Evolutionary conservation across 2,329 filamentous ascomycete genomes (phyloP), one percentile per base, ranked within the genome.

Genomic region (Colletotrichum sp.): DNA sequence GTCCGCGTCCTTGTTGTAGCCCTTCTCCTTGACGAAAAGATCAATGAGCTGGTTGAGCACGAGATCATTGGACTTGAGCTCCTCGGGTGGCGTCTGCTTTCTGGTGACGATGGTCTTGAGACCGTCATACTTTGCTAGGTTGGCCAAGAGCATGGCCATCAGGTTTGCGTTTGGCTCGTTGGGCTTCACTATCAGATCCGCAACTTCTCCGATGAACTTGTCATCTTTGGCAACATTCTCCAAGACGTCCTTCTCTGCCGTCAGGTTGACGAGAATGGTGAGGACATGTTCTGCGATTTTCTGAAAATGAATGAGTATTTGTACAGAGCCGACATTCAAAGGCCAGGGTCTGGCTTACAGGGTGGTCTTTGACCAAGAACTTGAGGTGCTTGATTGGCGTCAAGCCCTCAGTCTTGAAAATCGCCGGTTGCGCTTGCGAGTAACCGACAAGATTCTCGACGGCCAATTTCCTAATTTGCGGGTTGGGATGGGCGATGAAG

Each of bases 1-100:
- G 85, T 96, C 91, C 76, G 96, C 96, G 30, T 94, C 84, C 82
- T 94, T 93, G 88, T 99, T 99, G 85, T 97, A 96, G 28, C 94
- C 94, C 77, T 94, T 93, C 26, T 95, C 93, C 86, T 97, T 98
- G 82, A 99, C 97, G 82, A 99, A 99, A 80, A 98, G 93, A 84
- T 99, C 97, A 83, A 99, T 92, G 34, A 99, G 88, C 85, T 99
- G 97, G 83, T 98, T 96, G 80, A 99, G 91, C 6, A 95, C 93
- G 74, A 92, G 89, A 43, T 93, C 90, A 55, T 95, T 94, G 2
- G 92, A 94, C 8, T 92, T 92, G 8, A 98, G 90, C n/a, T 89
- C 88, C 71, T 92, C 90, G 4, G 95, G 94, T 0, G 93, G 84
- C 8, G 90, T 86, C 77, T 95, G 93, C 81, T 93, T 94, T 71